Evolutionary conservation across 23 red algal species (phyloP).

Genomic region (Gracilaria domingensis): DNA sequence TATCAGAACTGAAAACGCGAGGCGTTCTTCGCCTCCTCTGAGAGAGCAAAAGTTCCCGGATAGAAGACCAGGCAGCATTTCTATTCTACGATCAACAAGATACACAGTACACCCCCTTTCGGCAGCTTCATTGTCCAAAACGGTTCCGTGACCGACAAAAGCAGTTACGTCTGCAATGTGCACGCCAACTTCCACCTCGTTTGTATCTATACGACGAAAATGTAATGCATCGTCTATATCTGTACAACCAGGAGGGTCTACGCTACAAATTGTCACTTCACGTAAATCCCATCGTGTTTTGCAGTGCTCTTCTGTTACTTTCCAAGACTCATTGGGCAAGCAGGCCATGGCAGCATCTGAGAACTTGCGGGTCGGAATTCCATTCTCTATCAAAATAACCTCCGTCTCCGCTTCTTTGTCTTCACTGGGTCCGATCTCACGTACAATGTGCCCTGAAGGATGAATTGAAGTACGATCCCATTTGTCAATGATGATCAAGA

Average conservation of each 20-base stretch:
- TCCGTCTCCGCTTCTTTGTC: conserved; percentile 92
- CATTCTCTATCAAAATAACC: conserved; percentile 93
- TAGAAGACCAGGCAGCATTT: conserved; percentile 93
- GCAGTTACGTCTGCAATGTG: conserved; percentile 98
- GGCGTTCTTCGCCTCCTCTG: conserved; percentile 73
- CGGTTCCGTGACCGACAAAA: conserved; percentile 84
- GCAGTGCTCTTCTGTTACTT: conserved; percentile 78
- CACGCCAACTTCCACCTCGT: conserved; percentile 86
- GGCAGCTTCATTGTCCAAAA: conserved; percentile 90
- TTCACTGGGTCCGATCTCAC: conserved; percentile 85
- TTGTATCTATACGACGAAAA: conserved; percentile 60
- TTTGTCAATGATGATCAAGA: conserved; percentile 85
- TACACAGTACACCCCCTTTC: conserved; percentile 96
- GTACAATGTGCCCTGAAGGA: conserved; percentile 89
- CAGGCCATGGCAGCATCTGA: conserved; percentile 89
- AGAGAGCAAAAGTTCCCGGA: conserved; percentile 92
- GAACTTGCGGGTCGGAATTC: conserved; percentile 90
- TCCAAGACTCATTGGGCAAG: conserved; percentile 77
- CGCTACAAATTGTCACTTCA: conserved; percentile 76
- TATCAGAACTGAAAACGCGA: conserved; percentile 94
- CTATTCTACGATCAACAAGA: conserved; percentile 95
- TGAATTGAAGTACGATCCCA: conserved; percentile 82
- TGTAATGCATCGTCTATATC: conserved; percentile 99
- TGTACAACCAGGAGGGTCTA: conserved; percentile 98
- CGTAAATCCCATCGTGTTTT: conserved; percentile 84